Percentiles rank a stretch among this genome's conserved stretches.
Evolutionary conservation across 1,284 basidiomycete genomes (phyloP).

Genomic region (Cryptococcus hybrid): DNA sequence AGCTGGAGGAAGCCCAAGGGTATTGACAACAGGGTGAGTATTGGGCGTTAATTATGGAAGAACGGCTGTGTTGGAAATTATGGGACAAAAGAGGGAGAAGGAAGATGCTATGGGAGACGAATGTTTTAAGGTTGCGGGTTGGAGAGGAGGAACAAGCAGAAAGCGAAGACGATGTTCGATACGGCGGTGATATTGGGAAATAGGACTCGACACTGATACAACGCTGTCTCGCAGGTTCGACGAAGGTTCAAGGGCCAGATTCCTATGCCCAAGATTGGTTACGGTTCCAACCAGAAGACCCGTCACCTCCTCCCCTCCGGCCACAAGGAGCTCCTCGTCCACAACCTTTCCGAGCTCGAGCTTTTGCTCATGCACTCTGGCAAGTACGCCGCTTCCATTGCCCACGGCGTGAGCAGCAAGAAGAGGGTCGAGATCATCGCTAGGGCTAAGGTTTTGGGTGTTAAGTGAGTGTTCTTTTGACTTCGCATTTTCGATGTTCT

Average conservation of each 20-base stretch:
- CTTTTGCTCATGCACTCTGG: conserved; percentile 98
- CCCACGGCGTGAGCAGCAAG: conserved; percentile 94
- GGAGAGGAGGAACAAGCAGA: not conserved
- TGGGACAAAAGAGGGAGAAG: not conserved
- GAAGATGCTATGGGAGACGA: not conserved
- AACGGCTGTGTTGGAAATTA: too few relatives aligned
- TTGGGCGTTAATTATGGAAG: conserved; percentile 1
- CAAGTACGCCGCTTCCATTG: conserved; percentile 93
- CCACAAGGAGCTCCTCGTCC: conserved; percentile 89
- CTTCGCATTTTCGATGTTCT: not conserved
- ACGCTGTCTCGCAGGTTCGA: conserved; percentile 52
- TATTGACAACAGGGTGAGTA: conserved; percentile 78
- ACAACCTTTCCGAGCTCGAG: conserved; percentile 87
- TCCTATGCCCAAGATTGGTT: conserved; percentile 82
- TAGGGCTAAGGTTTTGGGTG: conserved; percentile 82
- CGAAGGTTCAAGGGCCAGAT: conserved; percentile 94
- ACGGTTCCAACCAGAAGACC: conserved; percentile 65
- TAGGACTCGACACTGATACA: too few relatives aligned
- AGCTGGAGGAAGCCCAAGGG: conserved; percentile 97
- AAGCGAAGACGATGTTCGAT: not conserved
- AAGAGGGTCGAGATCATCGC: conserved; percentile 90
- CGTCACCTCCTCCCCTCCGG: conserved; percentile 92
- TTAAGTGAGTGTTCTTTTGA: conserved; percentile 57
- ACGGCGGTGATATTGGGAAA: too few relatives aligned
- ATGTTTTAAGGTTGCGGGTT: not conserved